Evolutionary conservation across 169 alveolate species (phyloP).

Genomic region (Plasmodium vivax): DNA sequence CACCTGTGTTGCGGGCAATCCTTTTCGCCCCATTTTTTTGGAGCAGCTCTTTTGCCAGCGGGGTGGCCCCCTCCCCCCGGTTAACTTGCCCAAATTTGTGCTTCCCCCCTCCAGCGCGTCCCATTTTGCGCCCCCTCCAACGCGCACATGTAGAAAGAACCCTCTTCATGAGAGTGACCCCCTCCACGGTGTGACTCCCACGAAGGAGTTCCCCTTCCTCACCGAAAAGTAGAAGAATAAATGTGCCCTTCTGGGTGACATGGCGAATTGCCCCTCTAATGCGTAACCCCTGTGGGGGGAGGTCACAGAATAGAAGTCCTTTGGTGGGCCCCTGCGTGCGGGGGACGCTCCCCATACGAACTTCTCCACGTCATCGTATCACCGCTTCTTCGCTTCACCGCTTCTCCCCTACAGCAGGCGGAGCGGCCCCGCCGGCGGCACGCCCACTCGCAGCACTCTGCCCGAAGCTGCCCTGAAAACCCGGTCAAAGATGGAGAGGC

Average conservation of each 20-base stretch:
- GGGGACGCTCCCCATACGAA: background rate
- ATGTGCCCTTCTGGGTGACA: background rate
- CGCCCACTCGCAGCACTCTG: conserved; percentile 19
- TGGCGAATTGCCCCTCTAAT: background rate
- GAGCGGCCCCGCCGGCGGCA: background rate
- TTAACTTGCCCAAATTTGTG: no score
- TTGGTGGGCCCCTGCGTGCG: no score
- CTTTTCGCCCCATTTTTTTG: conserved; percentile 6
- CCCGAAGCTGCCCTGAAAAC: conserved; percentile 90
- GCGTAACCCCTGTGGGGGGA: background rate
- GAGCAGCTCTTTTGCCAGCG: no score
- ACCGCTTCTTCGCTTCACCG: background rate
- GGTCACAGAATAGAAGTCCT: no score
- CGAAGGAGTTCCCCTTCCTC: background rate
- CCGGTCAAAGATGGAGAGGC: conserved; percentile 88
- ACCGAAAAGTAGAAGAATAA: background rate
- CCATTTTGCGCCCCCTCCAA: no score
- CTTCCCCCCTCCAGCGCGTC: no score
- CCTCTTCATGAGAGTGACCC: background rate
- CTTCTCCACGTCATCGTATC: background rate
- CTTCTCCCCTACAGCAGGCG: background rate
- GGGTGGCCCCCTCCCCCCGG: background rate
- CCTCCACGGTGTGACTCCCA: background rate
- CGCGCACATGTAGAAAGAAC: no score
- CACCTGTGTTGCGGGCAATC: background rate